Conservation (phyloP, 2,329 filamentous ascomycete species). For the Rhynchosporium agropyri region DNA sequence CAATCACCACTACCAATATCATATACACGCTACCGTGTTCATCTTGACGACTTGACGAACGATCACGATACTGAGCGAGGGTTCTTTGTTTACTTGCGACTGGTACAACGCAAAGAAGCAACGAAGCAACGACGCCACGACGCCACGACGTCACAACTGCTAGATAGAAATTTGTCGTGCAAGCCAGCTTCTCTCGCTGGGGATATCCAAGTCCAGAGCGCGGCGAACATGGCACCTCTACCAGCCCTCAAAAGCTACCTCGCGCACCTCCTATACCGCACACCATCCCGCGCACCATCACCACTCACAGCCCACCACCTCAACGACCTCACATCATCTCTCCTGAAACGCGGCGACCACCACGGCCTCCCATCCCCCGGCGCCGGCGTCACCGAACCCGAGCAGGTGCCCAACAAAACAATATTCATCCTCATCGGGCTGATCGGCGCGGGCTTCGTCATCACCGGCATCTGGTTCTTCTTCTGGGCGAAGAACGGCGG, state of each 20-base stretch:
- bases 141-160: too few relatives aligned
- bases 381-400: conserved; percentile 55
- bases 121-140: conserved; percentile 15
- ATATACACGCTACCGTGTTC: background rate
- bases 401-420: conserved; percentile 60
- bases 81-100: conserved; percentile 1
- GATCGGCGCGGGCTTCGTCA: conserved; percentile 38
- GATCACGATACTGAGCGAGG: background rate
- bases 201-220: background rate
- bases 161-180: background rate
- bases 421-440: conserved; percentile 71
- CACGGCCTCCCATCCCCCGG: conserved; percentile 44
- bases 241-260: conserved; percentile 30
- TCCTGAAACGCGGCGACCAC: conserved; percentile 20
- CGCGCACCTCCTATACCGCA: conserved; percentile 33
- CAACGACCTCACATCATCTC: conserved; percentile 17
- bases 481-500: conserved; percentile 97
- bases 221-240: conserved; percentile 36
- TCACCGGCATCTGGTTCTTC: conserved; percentile 92
- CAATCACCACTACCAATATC: too few relatives aligned
- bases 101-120: background rate
- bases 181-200: background rate
- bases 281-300: conserved; percentile 14
- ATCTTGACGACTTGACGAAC: background rate
- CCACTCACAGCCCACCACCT: conserved; percentile 13